A percentile compares a stretch with the other conserved stretches of the same genome.
Evolutionary conservation across 1,139 yeast genomes (phyloP).

Genomic region (Pichia sp.): DNA sequence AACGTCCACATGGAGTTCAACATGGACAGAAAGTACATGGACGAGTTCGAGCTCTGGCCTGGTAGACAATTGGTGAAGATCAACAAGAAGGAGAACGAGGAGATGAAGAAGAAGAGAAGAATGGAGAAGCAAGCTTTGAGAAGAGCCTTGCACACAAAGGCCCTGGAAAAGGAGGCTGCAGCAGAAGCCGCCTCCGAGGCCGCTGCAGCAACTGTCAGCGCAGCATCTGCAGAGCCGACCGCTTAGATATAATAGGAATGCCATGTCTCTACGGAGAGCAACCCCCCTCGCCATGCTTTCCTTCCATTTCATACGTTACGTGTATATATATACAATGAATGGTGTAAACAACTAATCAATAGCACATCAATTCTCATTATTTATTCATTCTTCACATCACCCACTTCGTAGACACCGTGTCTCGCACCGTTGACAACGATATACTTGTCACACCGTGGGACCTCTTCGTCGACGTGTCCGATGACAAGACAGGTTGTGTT

Average conservation of each 20-base stretch:
- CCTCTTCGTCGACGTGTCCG: slow-evolving; percentile 68
- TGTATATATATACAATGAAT: slow-evolving; percentile 3
- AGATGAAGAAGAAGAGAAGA: slow-evolving; percentile 40
- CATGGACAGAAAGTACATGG: slow-evolving; percentile 80
- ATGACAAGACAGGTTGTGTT: slow-evolving; percentile 62
- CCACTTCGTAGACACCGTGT: slow-evolving; percentile 31
- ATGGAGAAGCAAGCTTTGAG: slow-evolving; percentile 37
- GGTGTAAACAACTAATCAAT: neutral
- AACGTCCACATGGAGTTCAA: slow-evolving; percentile 76
- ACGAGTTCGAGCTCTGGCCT: slow-evolving; percentile 82
- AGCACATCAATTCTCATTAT: slow-evolving; percentile 1
- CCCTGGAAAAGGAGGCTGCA: neutral
- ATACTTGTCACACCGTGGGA: slow-evolving; percentile 53
- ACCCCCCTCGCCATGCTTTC: neutral
- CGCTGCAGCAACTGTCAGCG: too few species aligned
- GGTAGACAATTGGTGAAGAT: slow-evolving; percentile 42
- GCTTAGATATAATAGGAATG: neutral
- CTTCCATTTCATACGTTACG: neutral
- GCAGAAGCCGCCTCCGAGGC: too few species aligned
- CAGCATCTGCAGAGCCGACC: neutral
- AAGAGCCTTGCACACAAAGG: slow-evolving; percentile 17
- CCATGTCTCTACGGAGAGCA: too few species aligned
- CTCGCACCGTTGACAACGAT: slow-evolving; percentile 37
- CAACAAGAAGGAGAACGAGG: slow-evolving; percentile 42
- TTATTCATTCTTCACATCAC: slow-evolving; percentile 18